Conservation (phyloP, 179 eudicot genomes). For the Silene noctiflora region DNA sequence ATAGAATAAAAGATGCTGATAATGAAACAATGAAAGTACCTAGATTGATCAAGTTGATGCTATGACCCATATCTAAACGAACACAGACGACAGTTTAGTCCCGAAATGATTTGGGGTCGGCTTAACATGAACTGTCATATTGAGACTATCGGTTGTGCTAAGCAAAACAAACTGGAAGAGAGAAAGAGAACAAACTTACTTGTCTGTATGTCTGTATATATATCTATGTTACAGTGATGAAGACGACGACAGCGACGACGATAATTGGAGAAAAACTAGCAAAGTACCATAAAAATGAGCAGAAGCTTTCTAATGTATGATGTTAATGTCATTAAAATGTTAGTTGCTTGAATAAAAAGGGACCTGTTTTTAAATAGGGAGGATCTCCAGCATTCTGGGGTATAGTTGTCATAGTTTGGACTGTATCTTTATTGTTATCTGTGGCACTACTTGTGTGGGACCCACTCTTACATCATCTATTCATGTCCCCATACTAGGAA, state of each 20-base stretch:
- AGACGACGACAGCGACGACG: constrained; percentile 13
- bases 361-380: not conserved
- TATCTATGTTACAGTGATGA: not conserved
- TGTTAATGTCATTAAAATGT: not conserved
- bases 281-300: constrained; percentile 17
- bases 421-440: constrained; percentile 4
- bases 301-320: not conserved
- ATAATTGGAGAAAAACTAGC: not conserved
- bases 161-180: not conserved
- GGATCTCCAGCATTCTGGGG: constrained; percentile 17
- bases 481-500: not conserved
- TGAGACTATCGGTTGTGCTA: not conserved
- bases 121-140: constrained; percentile 3
- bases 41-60: constrained; percentile 10
- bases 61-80: not conserved
- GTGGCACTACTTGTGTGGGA: constrained; percentile 15
- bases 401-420: not conserved
- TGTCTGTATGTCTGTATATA: constrained; percentile 2
- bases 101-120: not conserved
- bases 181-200: constrained; percentile 22
- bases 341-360: not conserved
- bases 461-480: constrained; percentile 28
- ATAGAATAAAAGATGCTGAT: not conserved
- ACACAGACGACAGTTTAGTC: not conserved
- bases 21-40: not conserved